A percentile compares a stretch with the other conserved stretches of the same genome.
These are phyloP conservation scores for Hirschfeldia incana DNA, from an alignment of 345 rosid species.

Conservation along the genomic window DNA sequence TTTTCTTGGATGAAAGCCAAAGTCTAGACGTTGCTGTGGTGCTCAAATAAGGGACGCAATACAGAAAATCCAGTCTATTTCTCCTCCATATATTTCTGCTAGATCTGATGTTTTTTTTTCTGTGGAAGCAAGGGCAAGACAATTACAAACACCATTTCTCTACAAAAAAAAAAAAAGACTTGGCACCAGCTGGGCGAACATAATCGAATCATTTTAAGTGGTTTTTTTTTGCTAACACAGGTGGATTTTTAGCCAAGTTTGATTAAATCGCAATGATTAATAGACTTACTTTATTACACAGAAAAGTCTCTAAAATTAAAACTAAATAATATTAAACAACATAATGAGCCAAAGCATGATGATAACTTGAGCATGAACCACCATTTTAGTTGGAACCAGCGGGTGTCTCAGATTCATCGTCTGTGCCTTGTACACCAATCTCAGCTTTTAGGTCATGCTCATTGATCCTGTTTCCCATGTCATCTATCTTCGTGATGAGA, in stretches of 20 bases:
- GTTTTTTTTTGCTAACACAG: too few species aligned
- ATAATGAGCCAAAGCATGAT: background rate
- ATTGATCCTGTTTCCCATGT: background rate
- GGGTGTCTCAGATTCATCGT: background rate
- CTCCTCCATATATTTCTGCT: too few species aligned
- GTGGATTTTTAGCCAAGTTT: background rate
- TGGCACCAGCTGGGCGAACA: too few species aligned
- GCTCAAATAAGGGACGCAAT: too few species aligned
- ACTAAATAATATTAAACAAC: background rate
- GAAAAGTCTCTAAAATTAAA: background rate
- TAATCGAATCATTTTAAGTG: too few species aligned
- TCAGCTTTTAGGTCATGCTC: background rate
- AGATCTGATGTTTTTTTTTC: too few species aligned
- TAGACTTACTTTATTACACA: background rate
- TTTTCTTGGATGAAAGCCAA: too few species aligned
- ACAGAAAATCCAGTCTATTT: too few species aligned
- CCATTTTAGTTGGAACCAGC: background rate
- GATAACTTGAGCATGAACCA: background rate
- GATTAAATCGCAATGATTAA: background rate
- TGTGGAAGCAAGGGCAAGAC: too few species aligned
- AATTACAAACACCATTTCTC: too few species aligned
- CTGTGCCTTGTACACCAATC: background rate
- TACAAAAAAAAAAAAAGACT: too few species aligned
- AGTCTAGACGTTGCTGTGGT: too few species aligned
- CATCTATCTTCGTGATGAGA: background rate